phyloP scores from a whole-genome alignment of 306 rosid species.

The Acacia acuminata region DNA sequence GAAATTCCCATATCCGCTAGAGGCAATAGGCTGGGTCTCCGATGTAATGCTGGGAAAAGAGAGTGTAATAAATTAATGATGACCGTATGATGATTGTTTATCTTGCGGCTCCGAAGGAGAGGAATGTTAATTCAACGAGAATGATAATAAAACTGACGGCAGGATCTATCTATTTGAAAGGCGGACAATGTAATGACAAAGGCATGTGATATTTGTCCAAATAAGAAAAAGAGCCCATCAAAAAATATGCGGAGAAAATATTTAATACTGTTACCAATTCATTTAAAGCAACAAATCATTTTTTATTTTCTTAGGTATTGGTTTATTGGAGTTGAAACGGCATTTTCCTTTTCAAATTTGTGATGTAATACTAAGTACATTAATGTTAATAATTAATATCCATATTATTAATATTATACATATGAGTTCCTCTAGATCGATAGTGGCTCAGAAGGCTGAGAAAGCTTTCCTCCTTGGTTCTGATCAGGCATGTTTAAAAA shows the following conservation, averaged over 20 bases:
- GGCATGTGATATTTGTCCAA: not conserved
- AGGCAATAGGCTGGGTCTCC: too few species aligned
- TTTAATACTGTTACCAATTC: not conserved
- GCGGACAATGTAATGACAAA: not conserved
- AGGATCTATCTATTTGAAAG: not conserved
- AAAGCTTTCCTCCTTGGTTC: too few species aligned
- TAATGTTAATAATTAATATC: not conserved
- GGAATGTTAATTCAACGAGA: not conserved
- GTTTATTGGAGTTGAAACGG: not conserved
- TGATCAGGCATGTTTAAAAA: too few species aligned
- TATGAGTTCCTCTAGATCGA: too few species aligned
- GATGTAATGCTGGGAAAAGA: not conserved
- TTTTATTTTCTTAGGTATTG: not conserved
- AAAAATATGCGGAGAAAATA: not conserved
- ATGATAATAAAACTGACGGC: not conserved
- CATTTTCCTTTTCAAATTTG: not conserved
- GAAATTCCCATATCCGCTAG: too few species aligned
- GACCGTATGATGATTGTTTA: not conserved
- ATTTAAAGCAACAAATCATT: not conserved
- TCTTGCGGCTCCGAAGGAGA: not conserved
- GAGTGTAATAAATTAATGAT: not conserved
- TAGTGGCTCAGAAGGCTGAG: too few species aligned
- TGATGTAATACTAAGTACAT: not conserved
- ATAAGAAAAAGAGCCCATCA: not conserved
- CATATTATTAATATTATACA: not conserved